Percentiles rank a stretch among this genome's conserved stretches.
Evolutionary conservation across 257 asterid genomes (phyloP).

Genomic region (Dorcoceras hygrometricum): DNA sequence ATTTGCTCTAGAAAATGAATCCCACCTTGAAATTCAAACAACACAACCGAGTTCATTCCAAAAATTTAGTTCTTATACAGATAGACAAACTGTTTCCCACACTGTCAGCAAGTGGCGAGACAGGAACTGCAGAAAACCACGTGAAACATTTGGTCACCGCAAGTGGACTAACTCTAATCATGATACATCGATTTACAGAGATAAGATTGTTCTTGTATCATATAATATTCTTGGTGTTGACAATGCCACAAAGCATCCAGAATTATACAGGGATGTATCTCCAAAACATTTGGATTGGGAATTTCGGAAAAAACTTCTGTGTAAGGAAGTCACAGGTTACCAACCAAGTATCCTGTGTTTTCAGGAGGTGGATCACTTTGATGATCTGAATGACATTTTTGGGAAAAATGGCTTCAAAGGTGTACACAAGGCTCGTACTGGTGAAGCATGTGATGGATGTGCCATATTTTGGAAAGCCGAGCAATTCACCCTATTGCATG

Average conservation of each 20-base stretch:
- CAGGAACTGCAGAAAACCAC: constrained; percentile 25
- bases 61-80: constrained; percentile 28
- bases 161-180: constrained; percentile 60
- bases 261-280: constrained; percentile 48
- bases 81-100: constrained; percentile 14
- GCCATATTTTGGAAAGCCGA: constrained; percentile 73
- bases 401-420: constrained; percentile 71
- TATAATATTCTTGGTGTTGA: constrained; percentile 79
- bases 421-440: constrained; percentile 73
- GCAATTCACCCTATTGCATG: constrained; percentile 68
- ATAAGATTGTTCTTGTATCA: constrained; percentile 57
- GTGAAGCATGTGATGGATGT: constrained; percentile 82
- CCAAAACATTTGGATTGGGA: constrained; percentile 67
- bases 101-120: constrained; percentile 15
- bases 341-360: constrained; percentile 66
- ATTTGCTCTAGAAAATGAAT: constrained; percentile 28
- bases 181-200: constrained; percentile 45
- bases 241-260: constrained; percentile 62
- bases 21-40: constrained; percentile 30
- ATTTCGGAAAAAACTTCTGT: constrained; percentile 53
- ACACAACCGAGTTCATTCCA: constrained; percentile 27
- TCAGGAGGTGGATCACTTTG: constrained; percentile 87
- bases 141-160: constrained; percentile 37
- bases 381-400: constrained; percentile 59
- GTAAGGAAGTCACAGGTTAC: constrained; percentile 58